Conservation (phyloP, 129 eudicot genomes). For the Logfia minima region DNA sequence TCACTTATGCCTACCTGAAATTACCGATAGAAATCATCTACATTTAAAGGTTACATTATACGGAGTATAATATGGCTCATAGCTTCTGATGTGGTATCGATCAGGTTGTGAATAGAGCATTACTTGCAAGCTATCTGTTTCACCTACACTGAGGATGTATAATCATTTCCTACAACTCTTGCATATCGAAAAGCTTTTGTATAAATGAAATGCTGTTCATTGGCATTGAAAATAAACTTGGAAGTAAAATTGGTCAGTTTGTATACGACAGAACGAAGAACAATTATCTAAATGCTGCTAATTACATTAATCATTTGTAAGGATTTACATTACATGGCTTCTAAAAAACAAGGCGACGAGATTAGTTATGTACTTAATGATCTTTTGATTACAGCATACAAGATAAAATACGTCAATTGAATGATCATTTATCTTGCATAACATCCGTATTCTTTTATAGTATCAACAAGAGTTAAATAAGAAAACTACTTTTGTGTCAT, state of each 20-base stretch:
- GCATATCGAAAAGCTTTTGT: neutral
- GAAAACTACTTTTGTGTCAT: too few species aligned
- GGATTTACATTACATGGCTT: neutral
- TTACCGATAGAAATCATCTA: conserved; percentile 4
- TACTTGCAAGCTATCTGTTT: conserved; percentile 11
- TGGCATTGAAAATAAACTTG: neutral
- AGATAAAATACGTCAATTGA: too few species aligned
- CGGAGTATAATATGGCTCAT: neutral
- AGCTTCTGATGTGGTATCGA: neutral
- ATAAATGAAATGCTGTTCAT: neutral
- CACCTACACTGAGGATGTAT: conserved; percentile 5
- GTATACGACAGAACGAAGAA: neutral
- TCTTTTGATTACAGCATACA: too few species aligned
- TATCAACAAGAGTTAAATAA: too few species aligned
- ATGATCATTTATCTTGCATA: too few species aligned
- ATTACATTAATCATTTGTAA: neutral
- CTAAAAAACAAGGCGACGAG: too few species aligned
- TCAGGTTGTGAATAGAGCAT: conserved; percentile 4
- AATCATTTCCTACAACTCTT: conserved; percentile 10
- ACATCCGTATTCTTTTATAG: too few species aligned
- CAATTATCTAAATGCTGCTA: neutral
- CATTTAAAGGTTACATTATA: neutral
- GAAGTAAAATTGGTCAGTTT: neutral
- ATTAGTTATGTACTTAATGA: too few species aligned
- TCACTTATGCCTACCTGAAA: conserved; percentile 3